These are phyloP conservation scores for Euphrasia arctica DNA, from an alignment of 305 asterid species.

Conservation along the genomic window DNA sequence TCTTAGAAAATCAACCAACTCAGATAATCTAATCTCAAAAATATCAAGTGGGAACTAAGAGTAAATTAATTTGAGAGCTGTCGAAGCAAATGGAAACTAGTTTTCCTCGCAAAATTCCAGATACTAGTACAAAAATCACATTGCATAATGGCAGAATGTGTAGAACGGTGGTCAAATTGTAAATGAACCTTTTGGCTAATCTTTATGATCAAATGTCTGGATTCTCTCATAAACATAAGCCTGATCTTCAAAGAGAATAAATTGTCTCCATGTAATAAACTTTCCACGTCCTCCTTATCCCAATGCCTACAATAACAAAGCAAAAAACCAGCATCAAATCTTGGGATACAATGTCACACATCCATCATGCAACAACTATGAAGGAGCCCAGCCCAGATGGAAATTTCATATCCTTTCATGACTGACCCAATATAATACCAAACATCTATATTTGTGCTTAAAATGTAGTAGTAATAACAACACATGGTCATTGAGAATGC, in stretches of 20 bases:
- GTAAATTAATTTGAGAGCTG: constrained; percentile 7
- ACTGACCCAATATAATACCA: constrained; percentile 10
- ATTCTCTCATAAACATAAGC: constrained; percentile 40
- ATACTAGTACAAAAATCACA: constrained; percentile 19
- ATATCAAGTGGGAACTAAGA: constrained; percentile 1
- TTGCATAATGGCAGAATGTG: constrained; percentile 14
- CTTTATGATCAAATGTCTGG: constrained; percentile 52
- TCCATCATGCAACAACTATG: constrained; percentile 3
- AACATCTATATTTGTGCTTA: constrained; percentile 11
- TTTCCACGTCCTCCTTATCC: constrained; percentile 43
- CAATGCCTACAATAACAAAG: constrained; percentile 55
- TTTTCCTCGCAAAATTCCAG: constrained; percentile 16
- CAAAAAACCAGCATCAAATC: constrained; percentile 25
- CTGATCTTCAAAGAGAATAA: constrained; percentile 58
- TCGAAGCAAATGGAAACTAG: not conserved
- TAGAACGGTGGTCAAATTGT: constrained; percentile 12
- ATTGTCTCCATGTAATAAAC: constrained; percentile 37
- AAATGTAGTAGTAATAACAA: constrained; percentile 10
- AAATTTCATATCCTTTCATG: constrained; percentile 17
- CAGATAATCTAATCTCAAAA: not conserved
- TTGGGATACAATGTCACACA: constrained; percentile 11
- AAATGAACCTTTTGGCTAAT: constrained; percentile 55
- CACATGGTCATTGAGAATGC: not conserved
- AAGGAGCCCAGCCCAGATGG: constrained; percentile 7
- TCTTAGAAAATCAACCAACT: constrained; percentile 10